phyloP scores from a whole-genome alignment of 2,329 filamentous ascomycete species.

The Penicillium sp. region DNA sequence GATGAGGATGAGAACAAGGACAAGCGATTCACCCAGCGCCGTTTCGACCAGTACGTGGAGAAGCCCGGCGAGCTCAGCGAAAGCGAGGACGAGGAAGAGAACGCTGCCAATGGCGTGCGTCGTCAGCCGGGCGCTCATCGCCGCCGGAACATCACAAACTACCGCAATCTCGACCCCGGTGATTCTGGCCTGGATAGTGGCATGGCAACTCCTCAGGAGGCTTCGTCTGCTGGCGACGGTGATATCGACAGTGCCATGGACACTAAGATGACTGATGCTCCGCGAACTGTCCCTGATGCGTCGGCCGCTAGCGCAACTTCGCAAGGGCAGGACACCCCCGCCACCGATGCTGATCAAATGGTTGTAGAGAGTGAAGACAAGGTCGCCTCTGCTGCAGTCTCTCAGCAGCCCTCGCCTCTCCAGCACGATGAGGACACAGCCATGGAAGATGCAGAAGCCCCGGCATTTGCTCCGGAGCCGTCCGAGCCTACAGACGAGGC shows the following conservation, averaged over 20 bases:
- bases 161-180: constrained; percentile 54
- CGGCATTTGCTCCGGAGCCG: constrained; percentile 19
- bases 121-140: constrained; percentile 48
- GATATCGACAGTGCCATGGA: constrained; percentile 39
- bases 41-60: constrained; percentile 73
- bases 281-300: constrained; percentile 31
- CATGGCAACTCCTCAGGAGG: constrained; percentile 44
- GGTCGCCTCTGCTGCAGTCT: constrained; percentile 27
- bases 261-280: constrained; percentile 41
- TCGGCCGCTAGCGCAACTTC: constrained; percentile 30
- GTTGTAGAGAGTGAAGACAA: constrained; percentile 30
- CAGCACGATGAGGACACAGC: constrained; percentile 35
- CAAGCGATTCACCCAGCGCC: constrained; percentile 71
- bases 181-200: constrained; percentile 53
- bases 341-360: constrained; percentile 32
- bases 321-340: constrained; percentile 31
- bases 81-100: constrained; percentile 82
- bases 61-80: constrained; percentile 79
- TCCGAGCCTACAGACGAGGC: constrained; percentile 16
- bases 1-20: constrained; percentile 88
- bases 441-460: constrained; percentile 37
- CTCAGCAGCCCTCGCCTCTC: constrained; percentile 29
- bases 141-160: constrained; percentile 58
- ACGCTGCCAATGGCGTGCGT: constrained; percentile 64
- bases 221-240: constrained; percentile 43